Conservation (phyloP, 1,284 basidiomycete species). For the Lentinula novae-zelandiae region DNA sequence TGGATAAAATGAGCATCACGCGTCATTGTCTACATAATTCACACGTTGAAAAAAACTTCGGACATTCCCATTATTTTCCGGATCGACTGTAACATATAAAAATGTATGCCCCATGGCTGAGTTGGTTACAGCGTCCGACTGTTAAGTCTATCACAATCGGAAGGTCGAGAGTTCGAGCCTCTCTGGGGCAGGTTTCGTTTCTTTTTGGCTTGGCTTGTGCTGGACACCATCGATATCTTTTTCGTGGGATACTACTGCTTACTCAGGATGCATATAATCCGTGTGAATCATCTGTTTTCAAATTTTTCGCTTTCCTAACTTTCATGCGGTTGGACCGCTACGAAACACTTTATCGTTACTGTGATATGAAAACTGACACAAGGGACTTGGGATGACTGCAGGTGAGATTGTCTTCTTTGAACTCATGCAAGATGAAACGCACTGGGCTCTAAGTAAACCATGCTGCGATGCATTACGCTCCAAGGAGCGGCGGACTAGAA, state of each 20-base stretch:
- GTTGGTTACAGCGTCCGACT: constrained; percentile 83
- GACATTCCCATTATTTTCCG: too few relatives aligned
- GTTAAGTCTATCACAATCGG: constrained; percentile 34
- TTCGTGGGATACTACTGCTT: not conserved
- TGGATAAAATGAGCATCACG: too few relatives aligned
- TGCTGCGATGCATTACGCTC: constrained; percentile 79
- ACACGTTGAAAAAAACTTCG: too few relatives aligned
- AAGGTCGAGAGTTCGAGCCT: constrained; percentile 16
- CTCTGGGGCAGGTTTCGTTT: constrained; percentile 6
- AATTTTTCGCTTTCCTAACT: not conserved
- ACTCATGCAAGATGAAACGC: constrained; percentile 63
- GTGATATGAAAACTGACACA: too few relatives aligned
- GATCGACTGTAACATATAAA: too few relatives aligned
- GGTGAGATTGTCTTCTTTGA: not conserved
- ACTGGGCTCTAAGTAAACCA: constrained; percentile 77
- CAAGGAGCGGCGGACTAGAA: constrained; percentile 79
- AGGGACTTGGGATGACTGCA: not conserved
- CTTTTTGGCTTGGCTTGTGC: not conserved
- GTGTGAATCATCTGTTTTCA: too few relatives aligned
- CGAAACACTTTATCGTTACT: too few relatives aligned
- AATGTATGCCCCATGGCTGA: constrained; percentile 69
- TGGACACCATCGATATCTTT: not conserved
- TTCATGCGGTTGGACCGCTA: too few relatives aligned
- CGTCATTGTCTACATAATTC: too few relatives aligned
- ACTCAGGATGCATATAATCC: not conserved